Evolutionary conservation across 768 basidiomycete species (phyloP).

Genomic region (Dendrothele bispora): DNA sequence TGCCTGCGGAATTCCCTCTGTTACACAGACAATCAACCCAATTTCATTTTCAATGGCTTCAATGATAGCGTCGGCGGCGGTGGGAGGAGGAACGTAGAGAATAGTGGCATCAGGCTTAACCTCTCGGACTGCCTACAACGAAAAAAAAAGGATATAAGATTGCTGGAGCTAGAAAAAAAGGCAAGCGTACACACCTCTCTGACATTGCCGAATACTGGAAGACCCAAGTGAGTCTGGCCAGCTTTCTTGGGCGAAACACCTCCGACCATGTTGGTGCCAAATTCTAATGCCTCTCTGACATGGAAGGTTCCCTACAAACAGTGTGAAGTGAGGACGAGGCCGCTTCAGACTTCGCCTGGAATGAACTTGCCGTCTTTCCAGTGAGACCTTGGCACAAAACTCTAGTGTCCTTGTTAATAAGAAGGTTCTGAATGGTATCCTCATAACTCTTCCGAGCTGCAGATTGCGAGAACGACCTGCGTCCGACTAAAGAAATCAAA

Average conservation of each 20-base stretch:
- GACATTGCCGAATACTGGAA: conserved; percentile 92
- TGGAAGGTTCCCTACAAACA: conserved; percentile 88
- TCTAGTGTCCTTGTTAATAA: conserved; percentile 92
- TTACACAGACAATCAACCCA: conserved; percentile 95
- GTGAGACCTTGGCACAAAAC: conserved; percentile 92
- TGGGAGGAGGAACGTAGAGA: conserved; percentile 97
- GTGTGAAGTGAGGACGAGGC: neutral
- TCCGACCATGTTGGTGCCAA: conserved; percentile 97
- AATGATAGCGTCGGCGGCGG: conserved; percentile 94
- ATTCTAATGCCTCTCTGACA: conserved; percentile 87
- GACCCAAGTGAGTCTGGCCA: conserved; percentile 90
- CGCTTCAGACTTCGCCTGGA: neutral
- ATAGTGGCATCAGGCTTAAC: conserved; percentile 91
- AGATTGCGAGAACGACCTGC: conserved; percentile 82
- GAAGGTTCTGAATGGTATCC: conserved; percentile 87
- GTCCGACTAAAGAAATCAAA: conserved; percentile 45
- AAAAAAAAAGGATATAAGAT: conserved; percentile 8
- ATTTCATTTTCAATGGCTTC: conserved; percentile 99
- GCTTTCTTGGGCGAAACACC: conserved; percentile 98
- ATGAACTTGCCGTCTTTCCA: conserved; percentile 81
- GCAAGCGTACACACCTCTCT: conserved; percentile 61
- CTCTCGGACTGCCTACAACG: conserved; percentile 76
- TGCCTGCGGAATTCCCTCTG: conserved; percentile 96
- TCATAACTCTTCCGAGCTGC: conserved; percentile 76
- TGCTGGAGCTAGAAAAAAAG: neutral